Conservation (phyloP, 768 basidiomycete species). For the Fistulinella prunicolor region DNA sequence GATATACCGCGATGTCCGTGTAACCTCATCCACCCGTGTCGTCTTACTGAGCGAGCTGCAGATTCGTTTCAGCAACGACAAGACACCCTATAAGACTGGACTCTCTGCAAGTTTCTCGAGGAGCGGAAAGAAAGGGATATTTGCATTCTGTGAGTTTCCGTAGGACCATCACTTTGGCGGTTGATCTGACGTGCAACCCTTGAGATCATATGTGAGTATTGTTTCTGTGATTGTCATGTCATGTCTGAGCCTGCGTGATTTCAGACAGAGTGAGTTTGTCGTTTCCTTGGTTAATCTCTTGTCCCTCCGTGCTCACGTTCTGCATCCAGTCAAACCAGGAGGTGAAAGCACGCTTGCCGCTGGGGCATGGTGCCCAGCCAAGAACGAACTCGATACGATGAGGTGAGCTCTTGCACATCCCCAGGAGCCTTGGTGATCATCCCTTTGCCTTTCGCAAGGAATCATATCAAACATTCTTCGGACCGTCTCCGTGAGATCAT, state of each 20-base stretch:
- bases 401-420: constrained; percentile 41
- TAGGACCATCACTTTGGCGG: neutral
- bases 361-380: constrained; percentile 76
- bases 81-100: constrained; percentile 89
- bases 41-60: constrained; percentile 28
- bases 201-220: constrained; percentile 24
- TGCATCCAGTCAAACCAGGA: constrained; percentile 56
- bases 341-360: constrained; percentile 72
- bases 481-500: constrained; percentile 64
- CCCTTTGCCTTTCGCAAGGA: constrained; percentile 32
- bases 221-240: neutral
- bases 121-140: constrained; percentile 86
- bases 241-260: neutral
- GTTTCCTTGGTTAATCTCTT: neutral
- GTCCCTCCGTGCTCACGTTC: constrained; percentile 9
- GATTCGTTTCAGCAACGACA: constrained; percentile 90
- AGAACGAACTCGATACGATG: constrained; percentile 75
- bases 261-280: constrained; percentile 21
- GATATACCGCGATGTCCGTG: constrained; percentile 81
- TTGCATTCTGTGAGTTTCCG: constrained; percentile 70
- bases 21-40: neutral
- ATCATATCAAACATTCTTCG: constrained; percentile 61
- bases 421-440: neutral
- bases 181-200: constrained; percentile 9
- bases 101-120: constrained; percentile 85